Base-by-base conservation (phyloP, 257 asterid species). In the Capsicum baccatum region DNA sequence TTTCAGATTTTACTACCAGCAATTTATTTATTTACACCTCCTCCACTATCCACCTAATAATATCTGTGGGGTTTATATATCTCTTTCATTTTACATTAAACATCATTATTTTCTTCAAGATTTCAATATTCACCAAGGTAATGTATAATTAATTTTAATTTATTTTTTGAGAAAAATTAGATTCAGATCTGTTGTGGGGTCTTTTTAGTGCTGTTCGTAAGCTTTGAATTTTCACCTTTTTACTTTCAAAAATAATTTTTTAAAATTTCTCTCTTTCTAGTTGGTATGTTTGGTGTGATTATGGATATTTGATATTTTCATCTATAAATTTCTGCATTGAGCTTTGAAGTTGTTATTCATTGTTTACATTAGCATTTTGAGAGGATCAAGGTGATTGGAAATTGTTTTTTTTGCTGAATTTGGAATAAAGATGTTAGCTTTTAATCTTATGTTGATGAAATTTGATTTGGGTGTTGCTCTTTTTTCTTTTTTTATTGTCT, bases 121-220 rank as follows among this genome's bases (percentile, higher is more conserved):
- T 39, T 68, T 39, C 35, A 70, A 44, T 42, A 67, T 47, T 71
- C 39, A 47, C 58, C 14, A 19, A 69, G 55, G 55, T 69, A 69
- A 42, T 69, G 55, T 48, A 69, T 37, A 37, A 68, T 14, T 37
- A 37, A 68, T 14, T 13, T 3, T 14, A 55, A 55, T 3, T 26
- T 26, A 1, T 26, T 26, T 26, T 35, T 58, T 19, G 69, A 79
- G 6, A n/a, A 71, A 69, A 33, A 54, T 62, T 80, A 67, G 86
- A 84, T 85, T 86, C 86, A 85, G 89, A 88, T 88, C 89, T 85
- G 81, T 60, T 62, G 81, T 68, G 48, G 85, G 80, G 85, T 48
- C 64, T 78, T 15, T n/a, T 17, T 67, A 15, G 58, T 48, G 81
- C 68, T 62, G 35, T 26, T n/a, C 26, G 57, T 56, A 83, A 58